A percentile compares a stretch with the other conserved stretches of the same genome.
Evolutionary conservation across 805 yeast species (phyloP).

Genomic region (Hanseniaspora thailandica): DNA sequence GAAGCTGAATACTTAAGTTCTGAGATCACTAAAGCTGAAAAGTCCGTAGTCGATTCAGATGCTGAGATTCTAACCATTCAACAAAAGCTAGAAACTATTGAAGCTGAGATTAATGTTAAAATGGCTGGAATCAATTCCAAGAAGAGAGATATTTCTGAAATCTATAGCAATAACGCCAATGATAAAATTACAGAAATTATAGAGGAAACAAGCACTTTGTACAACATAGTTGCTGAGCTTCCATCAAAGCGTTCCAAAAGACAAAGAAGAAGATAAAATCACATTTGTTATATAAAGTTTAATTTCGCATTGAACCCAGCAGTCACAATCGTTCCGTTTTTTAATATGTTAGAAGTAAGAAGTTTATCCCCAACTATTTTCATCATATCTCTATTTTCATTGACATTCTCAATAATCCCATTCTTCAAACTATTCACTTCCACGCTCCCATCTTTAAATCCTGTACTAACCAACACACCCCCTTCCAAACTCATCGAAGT

Average conservation of each 20-base stretch:
- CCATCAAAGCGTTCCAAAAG: conserved; percentile 10
- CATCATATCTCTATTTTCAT: not conserved
- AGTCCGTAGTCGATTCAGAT: conserved; percentile 38
- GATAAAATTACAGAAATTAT: not conserved
- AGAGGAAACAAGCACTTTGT: not conserved
- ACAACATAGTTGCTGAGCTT: not conserved
- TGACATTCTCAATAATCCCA: not conserved
- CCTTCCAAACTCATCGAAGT: conserved; percentile 3
- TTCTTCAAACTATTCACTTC: not conserved
- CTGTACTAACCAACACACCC: not conserved
- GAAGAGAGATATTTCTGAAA: not conserved
- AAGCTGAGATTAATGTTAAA: conserved; percentile 16
- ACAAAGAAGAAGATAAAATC: conserved; percentile 9
- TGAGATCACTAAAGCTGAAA: conserved; percentile 45
- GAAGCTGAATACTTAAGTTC: conserved; percentile 54
- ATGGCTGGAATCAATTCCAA: not conserved
- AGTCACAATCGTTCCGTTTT: not conserved
- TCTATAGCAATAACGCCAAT: not conserved
- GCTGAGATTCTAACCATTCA: conserved; percentile 22
- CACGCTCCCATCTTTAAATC: conserved; percentile 7
- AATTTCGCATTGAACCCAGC: conserved; percentile 9
- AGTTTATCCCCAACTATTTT: conserved; percentile 2
- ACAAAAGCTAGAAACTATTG: conserved; percentile 16
- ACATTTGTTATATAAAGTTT: not conserved
- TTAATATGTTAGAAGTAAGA: not conserved